Evolutionary conservation across 768 basidiomycete genomes (phyloP).

Genomic region (Pseudohyphozyma bogoriensis): DNA sequence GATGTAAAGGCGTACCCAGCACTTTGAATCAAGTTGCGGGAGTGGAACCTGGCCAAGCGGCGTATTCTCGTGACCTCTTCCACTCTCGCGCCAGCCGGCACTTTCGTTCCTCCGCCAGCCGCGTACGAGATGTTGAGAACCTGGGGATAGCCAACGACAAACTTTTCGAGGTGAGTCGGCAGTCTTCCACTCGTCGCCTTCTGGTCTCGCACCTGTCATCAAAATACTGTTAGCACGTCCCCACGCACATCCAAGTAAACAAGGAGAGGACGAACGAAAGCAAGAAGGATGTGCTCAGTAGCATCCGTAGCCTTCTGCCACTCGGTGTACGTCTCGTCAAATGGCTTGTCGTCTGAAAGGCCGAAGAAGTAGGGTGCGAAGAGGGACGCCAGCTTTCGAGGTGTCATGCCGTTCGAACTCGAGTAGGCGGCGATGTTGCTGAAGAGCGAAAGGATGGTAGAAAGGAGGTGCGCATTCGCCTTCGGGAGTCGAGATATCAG

Average conservation of each 20-base stretch:
- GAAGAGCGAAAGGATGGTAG: constrained; percentile 67
- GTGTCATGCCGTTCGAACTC: constrained; percentile 75
- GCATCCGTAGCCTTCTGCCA: constrained; percentile 78
- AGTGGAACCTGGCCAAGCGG: constrained; percentile 77
- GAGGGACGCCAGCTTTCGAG: constrained; percentile 74
- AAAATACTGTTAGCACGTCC: constrained; percentile 23
- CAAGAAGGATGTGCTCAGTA: constrained; percentile 83
- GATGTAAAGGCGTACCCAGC: constrained; percentile 36
- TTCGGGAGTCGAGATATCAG: constrained; percentile 47
- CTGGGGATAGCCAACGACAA: constrained; percentile 78
- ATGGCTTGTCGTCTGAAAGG: constrained; percentile 43
- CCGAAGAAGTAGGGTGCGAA: constrained; percentile 80
- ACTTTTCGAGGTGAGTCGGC: constrained; percentile 76
- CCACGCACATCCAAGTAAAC: constrained; percentile 35
- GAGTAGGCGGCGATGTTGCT: constrained; percentile 74
- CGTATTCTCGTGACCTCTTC: constrained; percentile 67
- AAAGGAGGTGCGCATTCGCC: constrained; percentile 46
- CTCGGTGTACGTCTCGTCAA: constrained; percentile 52
- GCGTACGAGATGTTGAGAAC: constrained; percentile 46
- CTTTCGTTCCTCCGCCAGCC: constrained; percentile 44
- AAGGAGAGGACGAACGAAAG: constrained; percentile 76
- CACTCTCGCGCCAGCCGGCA: constrained; percentile 64
- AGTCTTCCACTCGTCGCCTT: constrained; percentile 48
- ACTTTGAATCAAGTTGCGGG: constrained; percentile 67
- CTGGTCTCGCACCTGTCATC: constrained; percentile 41